These are phyloP conservation scores for Guyanaporus albipodus DNA, from an alignment of 768 basidiomycete genomes.

Conservation along the genomic window DNA sequence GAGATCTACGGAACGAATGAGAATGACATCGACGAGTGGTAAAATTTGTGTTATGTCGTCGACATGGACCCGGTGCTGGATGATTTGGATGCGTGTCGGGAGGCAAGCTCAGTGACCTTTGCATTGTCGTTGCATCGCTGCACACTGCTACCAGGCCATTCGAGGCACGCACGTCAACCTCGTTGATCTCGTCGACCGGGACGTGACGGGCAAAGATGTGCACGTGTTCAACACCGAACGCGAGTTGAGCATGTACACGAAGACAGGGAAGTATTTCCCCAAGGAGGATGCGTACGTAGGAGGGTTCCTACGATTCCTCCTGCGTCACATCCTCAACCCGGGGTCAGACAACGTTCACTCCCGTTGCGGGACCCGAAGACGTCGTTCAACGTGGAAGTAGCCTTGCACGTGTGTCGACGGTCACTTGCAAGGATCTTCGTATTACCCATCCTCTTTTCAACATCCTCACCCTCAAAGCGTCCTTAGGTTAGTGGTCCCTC, in stretches of 20 bases:
- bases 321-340: too few species aligned
- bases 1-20: slow-evolving; percentile 11
- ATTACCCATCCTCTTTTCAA: too few species aligned
- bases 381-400: too few species aligned
- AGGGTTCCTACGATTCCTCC: too few species aligned
- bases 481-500: too few species aligned
- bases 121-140: neutral
- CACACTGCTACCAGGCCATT: slow-evolving; percentile 1
- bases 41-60: slow-evolving; percentile 5
- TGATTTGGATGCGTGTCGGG: neutral
- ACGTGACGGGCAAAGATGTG: neutral
- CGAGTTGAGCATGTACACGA: slow-evolving; percentile 11
- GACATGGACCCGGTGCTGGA: slow-evolving; percentile 9
- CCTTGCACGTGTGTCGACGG: too few species aligned
- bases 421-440: too few species aligned
- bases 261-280: slow-evolving; percentile 11
- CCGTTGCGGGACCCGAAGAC: too few species aligned
- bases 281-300: too few species aligned
- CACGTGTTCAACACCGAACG: slow-evolving; percentile 6
- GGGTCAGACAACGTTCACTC: too few species aligned
- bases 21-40: slow-evolving; percentile 3
- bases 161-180: slow-evolving; percentile 4
- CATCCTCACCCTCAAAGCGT: too few species aligned
- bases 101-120: slow-evolving; percentile 2
- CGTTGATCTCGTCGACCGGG: slow-evolving; percentile 17